Base-by-base conservation (phyloP, 1,284 basidiomycete genomes). In the Pyrrhoderma lamaoense region DNA sequence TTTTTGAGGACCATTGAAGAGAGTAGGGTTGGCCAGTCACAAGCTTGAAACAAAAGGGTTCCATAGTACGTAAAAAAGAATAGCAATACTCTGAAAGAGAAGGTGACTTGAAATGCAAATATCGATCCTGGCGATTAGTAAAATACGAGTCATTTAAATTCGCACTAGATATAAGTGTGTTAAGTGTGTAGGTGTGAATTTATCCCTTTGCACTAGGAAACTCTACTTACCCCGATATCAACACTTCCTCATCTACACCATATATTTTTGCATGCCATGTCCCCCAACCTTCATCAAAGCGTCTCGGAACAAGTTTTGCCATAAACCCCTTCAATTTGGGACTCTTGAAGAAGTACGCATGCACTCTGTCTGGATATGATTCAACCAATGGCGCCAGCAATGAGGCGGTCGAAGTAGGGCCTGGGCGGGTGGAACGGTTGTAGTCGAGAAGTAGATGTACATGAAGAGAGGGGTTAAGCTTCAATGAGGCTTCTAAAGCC, bases 221-320 rank as follows among this genome's bases (percentile, higher is more conserved):
- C n/a, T n/a, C n/a, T 11, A 31, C 88, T 69, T 63, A 94, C 93
- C 95, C 96, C 61, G 83, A 92, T 57, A 99, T 84, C 64, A 99
- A 80, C 36, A 99, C 77, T 52, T 93, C 82, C 63, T 97, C 84
- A 63, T 99, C 96, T 0, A 80, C 85, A 14, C 91, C 91, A 62
- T 99, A 99, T 54, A 95, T 80, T 69, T 99, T 99, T 19, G 93
- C 88, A 65, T 99, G 96, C 89, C 95, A 97, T 2, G 95, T 89
- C 0, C 96, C 95, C 87, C 92, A 98, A 0, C 94, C 96, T 70
- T 99, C 96, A 62, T 98, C 94, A 67, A 93, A 96, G 42, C 96
- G 75, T 46, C 89, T 86, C 1, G 96, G 96, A 1, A 98, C 81
- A 19, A 94, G 55, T 54, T 75, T 78, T 39, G 89, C 82, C 64